Conservation (phyloP, 768 basidiomycete genomes). For the Exsudoporus frostii region DNA sequence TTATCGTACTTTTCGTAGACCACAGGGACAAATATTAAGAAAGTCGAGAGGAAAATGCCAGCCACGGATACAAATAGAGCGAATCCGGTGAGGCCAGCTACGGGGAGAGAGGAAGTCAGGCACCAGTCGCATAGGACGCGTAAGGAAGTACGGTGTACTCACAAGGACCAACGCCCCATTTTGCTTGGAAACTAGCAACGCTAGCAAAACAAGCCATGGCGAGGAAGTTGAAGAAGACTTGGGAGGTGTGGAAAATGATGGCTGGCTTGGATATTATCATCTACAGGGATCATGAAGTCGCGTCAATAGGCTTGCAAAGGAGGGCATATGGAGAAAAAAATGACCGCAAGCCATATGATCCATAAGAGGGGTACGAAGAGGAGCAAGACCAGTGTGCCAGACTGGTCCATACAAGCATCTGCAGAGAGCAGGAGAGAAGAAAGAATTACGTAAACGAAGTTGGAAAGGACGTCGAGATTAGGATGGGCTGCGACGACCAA, state of each 20-base stretch:
- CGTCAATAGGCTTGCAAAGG: conserved; percentile 12
- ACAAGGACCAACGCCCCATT: conserved; percentile 86
- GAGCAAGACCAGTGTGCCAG: conserved; percentile 54
- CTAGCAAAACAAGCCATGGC: conserved; percentile 90
- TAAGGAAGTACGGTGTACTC: conserved; percentile 32
- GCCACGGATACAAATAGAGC: conserved; percentile 75
- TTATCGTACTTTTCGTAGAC: conserved; percentile 85
- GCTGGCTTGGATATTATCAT: conserved; percentile 86
- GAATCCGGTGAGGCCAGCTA: conserved; percentile 86
- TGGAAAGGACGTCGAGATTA: conserved; percentile 21
- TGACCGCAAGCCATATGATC: conserved; percentile 70
- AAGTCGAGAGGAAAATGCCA: conserved; percentile 68
- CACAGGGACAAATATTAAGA: conserved; percentile 76
- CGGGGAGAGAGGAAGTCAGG: conserved; percentile 11
- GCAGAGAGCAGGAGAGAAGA: conserved; percentile 24
- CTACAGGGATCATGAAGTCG: conserved; percentile 36
- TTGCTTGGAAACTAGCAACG: conserved; percentile 85
- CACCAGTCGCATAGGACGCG: background rate
- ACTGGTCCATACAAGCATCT: conserved; percentile 39
- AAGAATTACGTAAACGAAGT: conserved; percentile 33
- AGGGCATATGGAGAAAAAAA: conserved; percentile 14
- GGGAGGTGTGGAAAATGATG: conserved; percentile 70
- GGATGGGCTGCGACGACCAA: conserved; percentile 15
- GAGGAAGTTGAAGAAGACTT: conserved; percentile 92
- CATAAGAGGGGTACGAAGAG: conserved; percentile 64